phyloP scores from a whole-genome alignment of 2,329 filamentous ascomycete genomes.

The Canariomyces notabilis region DNA sequence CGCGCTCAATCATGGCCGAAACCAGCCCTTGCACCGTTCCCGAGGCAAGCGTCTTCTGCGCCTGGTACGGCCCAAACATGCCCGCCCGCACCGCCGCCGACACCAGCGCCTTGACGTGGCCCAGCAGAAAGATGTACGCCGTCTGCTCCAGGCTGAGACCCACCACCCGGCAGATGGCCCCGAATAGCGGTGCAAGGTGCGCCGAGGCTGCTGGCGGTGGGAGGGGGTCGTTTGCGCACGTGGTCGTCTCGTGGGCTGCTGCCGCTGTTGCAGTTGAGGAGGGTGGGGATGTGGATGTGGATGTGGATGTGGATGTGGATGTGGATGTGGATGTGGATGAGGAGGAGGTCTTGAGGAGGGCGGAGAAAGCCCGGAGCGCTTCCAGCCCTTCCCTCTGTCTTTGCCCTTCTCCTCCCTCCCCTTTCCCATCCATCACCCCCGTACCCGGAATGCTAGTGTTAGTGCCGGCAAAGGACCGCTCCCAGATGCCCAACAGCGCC shows the following conservation, averaged over 20 bases:
- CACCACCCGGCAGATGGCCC: constrained; percentile 58
- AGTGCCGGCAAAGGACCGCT: constrained; percentile 54
- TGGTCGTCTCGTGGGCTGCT: background rate
- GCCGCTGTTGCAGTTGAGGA: constrained; percentile 8
- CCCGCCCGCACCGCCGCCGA: constrained; percentile 73
- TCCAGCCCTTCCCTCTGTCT: too few relatives aligned
- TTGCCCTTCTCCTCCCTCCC: background rate
- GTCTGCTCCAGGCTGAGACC: constrained; percentile 57
- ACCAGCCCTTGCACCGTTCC: constrained; percentile 54
- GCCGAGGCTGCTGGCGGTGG: constrained; percentile 47
- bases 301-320: too few relatives aligned
- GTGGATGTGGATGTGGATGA: constrained; percentile 4
- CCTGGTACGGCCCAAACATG: constrained; percentile 75
- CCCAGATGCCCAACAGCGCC: constrained; percentile 71
- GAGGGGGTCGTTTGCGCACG: too few relatives aligned
- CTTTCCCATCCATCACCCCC: constrained; percentile 12
- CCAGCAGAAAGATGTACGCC: constrained; percentile 70
- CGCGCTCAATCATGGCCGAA: constrained; percentile 50
- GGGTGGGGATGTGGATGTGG: too few relatives aligned
- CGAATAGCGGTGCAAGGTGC: constrained; percentile 68
- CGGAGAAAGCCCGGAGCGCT: constrained; percentile 34
- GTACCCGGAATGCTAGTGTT: background rate
- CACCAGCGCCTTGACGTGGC: constrained; percentile 70
- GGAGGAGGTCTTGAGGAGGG: constrained; percentile 30
- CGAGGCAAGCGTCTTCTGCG: constrained; percentile 66